phyloP scores from a whole-genome alignment of 1,284 basidiomycete genomes.

The Peniophora sp. region DNA sequence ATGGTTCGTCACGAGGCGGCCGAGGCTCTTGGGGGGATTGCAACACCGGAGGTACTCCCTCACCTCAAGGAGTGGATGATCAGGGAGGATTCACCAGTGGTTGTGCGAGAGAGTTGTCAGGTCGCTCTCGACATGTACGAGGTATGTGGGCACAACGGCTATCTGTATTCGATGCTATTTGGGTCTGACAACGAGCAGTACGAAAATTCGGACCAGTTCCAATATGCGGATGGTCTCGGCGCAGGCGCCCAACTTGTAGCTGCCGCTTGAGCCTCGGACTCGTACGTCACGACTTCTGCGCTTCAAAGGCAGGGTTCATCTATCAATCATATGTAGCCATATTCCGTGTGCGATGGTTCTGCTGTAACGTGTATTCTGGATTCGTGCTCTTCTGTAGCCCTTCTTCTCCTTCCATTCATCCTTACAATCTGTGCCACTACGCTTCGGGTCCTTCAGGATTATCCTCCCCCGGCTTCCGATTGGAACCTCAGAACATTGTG shows the following conservation, averaged over 20 bases:
- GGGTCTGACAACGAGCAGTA: constrained; percentile 45
- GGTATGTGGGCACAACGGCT: constrained; percentile 33
- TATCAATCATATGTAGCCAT: no score
- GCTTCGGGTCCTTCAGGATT: no score
- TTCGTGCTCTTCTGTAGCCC: no score
- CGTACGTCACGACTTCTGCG: neutral
- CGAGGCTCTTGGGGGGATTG: constrained; percentile 95
- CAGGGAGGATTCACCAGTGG: constrained; percentile 72
- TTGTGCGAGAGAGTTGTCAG: constrained; percentile 94
- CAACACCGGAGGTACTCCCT: constrained; percentile 84
- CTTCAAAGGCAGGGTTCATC: no score
- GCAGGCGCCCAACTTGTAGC: neutral
- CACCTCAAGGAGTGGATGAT: constrained; percentile 83
- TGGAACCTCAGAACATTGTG: no score
- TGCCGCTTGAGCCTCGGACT: neutral
- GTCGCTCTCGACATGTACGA: constrained; percentile 98
- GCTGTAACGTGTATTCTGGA: no score
- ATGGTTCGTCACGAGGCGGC: constrained; percentile 99
- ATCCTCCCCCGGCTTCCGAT: no score
- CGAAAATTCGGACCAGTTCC: constrained; percentile 87
- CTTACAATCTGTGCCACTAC: no score
- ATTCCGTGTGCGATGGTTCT: no score
- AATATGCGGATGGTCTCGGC: constrained; percentile 60
- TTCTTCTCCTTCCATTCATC: no score
- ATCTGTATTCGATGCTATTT: no score